phyloP scores from a whole-genome alignment of 2,329 filamentous ascomycete species.

The Paraconiothyrium sp. region DNA sequence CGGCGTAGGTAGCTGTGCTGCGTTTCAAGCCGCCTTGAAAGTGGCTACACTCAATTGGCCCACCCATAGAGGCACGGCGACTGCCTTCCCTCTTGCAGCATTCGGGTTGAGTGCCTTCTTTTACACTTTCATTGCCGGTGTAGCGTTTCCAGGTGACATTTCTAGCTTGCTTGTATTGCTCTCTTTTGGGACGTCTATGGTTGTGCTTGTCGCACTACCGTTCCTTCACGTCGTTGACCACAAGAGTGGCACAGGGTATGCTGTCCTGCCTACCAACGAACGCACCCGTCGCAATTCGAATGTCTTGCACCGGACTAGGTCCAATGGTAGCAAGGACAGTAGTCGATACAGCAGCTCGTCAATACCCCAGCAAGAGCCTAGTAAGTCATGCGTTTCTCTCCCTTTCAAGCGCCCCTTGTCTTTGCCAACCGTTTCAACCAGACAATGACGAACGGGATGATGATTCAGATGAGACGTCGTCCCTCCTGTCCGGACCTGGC shows the following conservation, averaged over 20 bases:
- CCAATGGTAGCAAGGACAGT: slow-evolving; percentile 55
- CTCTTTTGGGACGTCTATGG: slow-evolving; percentile 77
- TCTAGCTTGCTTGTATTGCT: slow-evolving; percentile 82
- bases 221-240: slow-evolving; percentile 81
- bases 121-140: slow-evolving; percentile 81
- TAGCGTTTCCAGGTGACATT: slow-evolving; percentile 85
- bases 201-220: slow-evolving; percentile 82
- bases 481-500: slow-evolving; percentile 75
- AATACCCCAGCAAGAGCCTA: slow-evolving; percentile 64
- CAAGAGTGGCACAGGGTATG: slow-evolving; percentile 66
- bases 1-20: slow-evolving; percentile 87
- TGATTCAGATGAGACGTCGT: slow-evolving; percentile 78
- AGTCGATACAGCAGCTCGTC: slow-evolving; percentile 53
- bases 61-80: slow-evolving; percentile 88
- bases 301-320: slow-evolving; percentile 58
- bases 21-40: slow-evolving; percentile 91
- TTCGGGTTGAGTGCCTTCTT: slow-evolving; percentile 97
- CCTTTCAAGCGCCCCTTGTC: slow-evolving; percentile 31
- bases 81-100: slow-evolving; percentile 89
- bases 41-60: slow-evolving; percentile 90
- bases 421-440: slow-evolving; percentile 47
- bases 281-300: slow-evolving; percentile 56
- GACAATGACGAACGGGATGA: slow-evolving; percentile 47
- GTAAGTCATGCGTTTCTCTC: slow-evolving; percentile 61
- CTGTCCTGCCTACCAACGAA: slow-evolving; percentile 64